Base-by-base conservation (phyloP, 768 basidiomycete genomes). In the Phaeotremella fagi region DNA sequence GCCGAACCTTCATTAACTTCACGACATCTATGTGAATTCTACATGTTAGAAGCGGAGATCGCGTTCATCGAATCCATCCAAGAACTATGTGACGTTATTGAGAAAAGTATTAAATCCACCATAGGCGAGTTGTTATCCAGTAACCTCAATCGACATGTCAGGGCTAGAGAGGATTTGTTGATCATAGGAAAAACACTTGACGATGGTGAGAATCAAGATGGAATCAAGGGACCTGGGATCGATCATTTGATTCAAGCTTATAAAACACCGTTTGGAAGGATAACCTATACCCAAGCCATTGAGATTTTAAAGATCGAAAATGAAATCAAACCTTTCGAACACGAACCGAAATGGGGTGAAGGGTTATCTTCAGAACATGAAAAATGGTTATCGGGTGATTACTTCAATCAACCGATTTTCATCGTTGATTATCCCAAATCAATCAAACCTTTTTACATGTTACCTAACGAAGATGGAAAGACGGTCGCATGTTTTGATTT, bases 31-130 rank as follows among this genome's bases (percentile, higher is more conserved):
- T 84, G 89, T 46, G 95, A 99, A 73, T 99, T 99, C 74, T 97
- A 90, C 87, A 99, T 99, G 95, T 82, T 97, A 49, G 95, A 99
- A 76, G 92, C 88, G 0, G 95, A 99, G 70, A 85, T 89, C 81
- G 83, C 83, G 0, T 86, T 83, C 67, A 59, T 70, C 2, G 76
- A 78, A 29, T 68, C 53, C 6, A 70, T 85, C 3, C 76, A 77
- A 2, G 78, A 79, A 36, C 72, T 87, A 16, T 82, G 84, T 71
- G 63, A 72, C 38, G 75, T 85, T 22, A 80, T 82, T 2, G 86
- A 88, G 68, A 78, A 74, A 18, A 78, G 75, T 48, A 78, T 81
- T 58, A 82, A 77, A 77, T 60, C 70, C 23, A 75, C 77, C 18
- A 69, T 76, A 16, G 51, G 54, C 9, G 46, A 55, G 16, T 57